Percentiles rank a stretch among this genome's conserved stretches.
These are phyloP conservation scores for Xylariaceae sp. DNA, from an alignment of 2,329 filamentous ascomycete species.

Conservation along the genomic window DNA sequence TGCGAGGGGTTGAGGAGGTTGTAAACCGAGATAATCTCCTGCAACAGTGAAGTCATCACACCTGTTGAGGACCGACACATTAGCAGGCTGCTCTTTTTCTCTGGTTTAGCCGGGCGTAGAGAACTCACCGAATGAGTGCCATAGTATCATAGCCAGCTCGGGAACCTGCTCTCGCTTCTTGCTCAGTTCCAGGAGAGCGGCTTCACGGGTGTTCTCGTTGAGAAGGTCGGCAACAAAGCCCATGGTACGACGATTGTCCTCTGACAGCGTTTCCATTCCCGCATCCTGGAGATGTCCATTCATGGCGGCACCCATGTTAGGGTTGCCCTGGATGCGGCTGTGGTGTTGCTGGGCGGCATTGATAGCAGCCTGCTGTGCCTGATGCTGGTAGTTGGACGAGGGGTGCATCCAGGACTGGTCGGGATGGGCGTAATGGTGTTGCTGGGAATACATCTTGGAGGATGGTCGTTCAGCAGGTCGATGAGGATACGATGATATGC, in stretches of 20 bases:
- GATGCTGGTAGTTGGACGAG: slow-evolving; percentile 55
- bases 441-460: slow-evolving; percentile 61
- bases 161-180: slow-evolving; percentile 99
- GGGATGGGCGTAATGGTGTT: slow-evolving; percentile 58
- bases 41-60: slow-evolving; percentile 94
- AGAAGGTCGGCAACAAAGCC: slow-evolving; percentile 88
- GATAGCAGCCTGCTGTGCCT: slow-evolving; percentile 48
- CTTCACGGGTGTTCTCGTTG: slow-evolving; percentile 80
- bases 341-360: slow-evolving; percentile 60
- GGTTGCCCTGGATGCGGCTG: slow-evolving; percentile 64
- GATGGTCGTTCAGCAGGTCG: slow-evolving; percentile 36
- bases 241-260: slow-evolving; percentile 90
- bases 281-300: slow-evolving; percentile 49
- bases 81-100: background rate
- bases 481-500: slow-evolving; percentile 3
- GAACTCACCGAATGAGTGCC: slow-evolving; percentile 93
- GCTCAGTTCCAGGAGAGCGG: slow-evolving; percentile 87
- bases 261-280: slow-evolving; percentile 64
- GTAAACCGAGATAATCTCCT: slow-evolving; percentile 99
- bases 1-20: slow-evolving; percentile 94
- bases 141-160: slow-evolving; percentile 89
- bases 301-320: slow-evolving; percentile 44
- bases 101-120: background rate
- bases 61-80: slow-evolving; percentile 45
- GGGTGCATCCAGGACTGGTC: slow-evolving; percentile 65